Evolutionary conservation across 176 grass and related monocot genomes (phyloP).

Genomic region (Pontederia paniculata): DNA sequence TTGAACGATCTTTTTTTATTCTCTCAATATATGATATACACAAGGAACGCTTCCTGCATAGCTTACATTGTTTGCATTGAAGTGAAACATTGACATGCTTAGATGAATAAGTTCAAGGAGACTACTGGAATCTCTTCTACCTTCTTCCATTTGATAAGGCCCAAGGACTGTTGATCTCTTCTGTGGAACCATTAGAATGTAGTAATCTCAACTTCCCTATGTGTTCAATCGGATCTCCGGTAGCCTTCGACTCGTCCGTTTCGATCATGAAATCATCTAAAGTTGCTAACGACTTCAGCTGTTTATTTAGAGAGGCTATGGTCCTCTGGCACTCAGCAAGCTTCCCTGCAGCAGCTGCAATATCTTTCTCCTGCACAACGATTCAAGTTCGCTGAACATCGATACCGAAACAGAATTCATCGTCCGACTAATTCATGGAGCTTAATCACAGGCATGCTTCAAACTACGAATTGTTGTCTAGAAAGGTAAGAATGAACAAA

Average conservation of each 20-base stretch:
- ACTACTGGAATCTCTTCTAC: neutral
- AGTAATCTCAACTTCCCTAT: neutral
- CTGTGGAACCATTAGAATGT: neutral
- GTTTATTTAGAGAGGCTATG: slow-evolving; percentile 10
- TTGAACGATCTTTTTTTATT: too few relatives aligned
- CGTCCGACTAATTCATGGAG: neutral
- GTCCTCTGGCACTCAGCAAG: slow-evolving; percentile 13
- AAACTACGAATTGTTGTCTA: neutral
- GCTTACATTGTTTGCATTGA: too few relatives aligned
- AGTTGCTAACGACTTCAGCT: slow-evolving; percentile 14
- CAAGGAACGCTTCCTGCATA: too few relatives aligned
- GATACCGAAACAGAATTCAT: neutral
- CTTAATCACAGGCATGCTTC: neutral
- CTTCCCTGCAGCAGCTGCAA: neutral
- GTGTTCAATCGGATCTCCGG: neutral
- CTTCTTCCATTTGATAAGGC: neutral
- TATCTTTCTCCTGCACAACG: neutral
- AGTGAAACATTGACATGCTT: neutral
- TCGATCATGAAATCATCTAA: slow-evolving; percentile 17
- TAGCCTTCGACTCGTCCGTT: neutral
- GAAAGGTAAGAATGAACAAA: neutral
- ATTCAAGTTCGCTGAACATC: neutral
- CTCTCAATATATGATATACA: too few relatives aligned
- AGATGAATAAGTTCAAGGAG: neutral
- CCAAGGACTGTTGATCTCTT: neutral